Base-by-base conservation (phyloP, 352 stramenopile species). In the Peronospora farinosa region DNA sequence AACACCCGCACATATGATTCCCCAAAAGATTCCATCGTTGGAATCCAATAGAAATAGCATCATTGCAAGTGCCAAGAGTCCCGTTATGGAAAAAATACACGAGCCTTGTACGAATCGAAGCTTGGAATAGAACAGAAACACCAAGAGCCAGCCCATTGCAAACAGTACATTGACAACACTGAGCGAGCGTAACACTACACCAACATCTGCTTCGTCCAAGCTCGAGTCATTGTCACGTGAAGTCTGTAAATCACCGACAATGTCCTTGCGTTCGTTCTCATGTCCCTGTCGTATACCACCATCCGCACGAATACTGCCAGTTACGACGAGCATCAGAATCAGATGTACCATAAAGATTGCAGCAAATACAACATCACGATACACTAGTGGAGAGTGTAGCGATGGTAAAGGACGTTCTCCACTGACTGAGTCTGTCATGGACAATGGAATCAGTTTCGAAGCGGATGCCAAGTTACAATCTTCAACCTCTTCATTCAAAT, bases 81-180 rank as follows among this genome's bases (percentile, higher is more conserved):
- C 73, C 7, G 67, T 55, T 19, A 72, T 64, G 36, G 77, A 88
- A 45, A 91, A 88, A 41, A 67, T 64, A 16, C 74, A 84, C 38
- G 77, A 88, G 19, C 58, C 68, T 51, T 84, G 72, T 36, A 91
- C 58, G 43, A 85, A 91, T 19, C 74, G 78, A 54, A 79, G 68
- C 57, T 88, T 91, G 56, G 71, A 72, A 54, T 67, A 76, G 62
- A 83, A 88, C 28, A 84, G 40, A 63, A 84, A 88, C n/a, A 88
- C 55, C 40, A 88, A 60, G 31, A 87, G 51, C 77, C 77, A 88
- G 46, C 74, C 76, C 41, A 88, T 53, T 9, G 61, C 58, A 42
- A 89, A 88, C 31, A 91, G 64, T 32, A 86, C 54, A 61, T 86
- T 88, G 13, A 88, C 65, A 7, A 86, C 60, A 51, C 68, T 84